Evolutionary conservation across 352 stramenopile genomes (phyloP), one percentile per base, ranked within the genome.

Genomic region (Stramenopiles sp.): DNA sequence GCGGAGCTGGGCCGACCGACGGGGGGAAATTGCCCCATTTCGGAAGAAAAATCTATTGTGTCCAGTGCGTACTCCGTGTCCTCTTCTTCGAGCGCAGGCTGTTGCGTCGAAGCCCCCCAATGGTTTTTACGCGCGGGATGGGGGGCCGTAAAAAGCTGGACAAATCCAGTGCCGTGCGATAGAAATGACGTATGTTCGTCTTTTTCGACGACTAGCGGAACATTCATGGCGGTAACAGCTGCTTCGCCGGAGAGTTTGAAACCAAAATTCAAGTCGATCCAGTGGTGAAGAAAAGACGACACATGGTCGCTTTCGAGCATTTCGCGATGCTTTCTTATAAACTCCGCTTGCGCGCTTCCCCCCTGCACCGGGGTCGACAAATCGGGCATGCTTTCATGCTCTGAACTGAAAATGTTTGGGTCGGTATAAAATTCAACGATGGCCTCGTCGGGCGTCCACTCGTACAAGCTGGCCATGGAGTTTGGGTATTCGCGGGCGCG

Each of bases 211-310:
- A 80, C 76, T 0, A 96, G 78, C 1, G 89, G 89, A 0, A 96
- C 85, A 69, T 96, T 96, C 79, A 96, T 96, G 73, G 92, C 83
- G 1, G 79, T 76, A 6, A 96, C 80, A 18, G 90, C 89, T 32
- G 78, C 79, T 4, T 90, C 81, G 1, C 90, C 90, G 69, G 79
- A 85, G 25, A 96, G 79, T 3, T 82, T 83, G 32, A 85, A 83
- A 0, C 93, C 93, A 78, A 98, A 98, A 76, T 92, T 96, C n/a
- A 98, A 80, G 77, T 97, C 91, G 76, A 98, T 97, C 93, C 93
- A 98, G 12, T 83, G 77, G 78, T 97, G 92, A 1, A 98, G 78
- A 4, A 86, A 73, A 0, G 37, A 37, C 18, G 88, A 96, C 1
- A 97, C 91, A 31, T 88, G 63, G 0, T 89, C 80, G 63, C 86